These are phyloP conservation scores for Aspergillus costaricaensis DNA, from an alignment of 2,329 filamentous ascomycete genomes.

Conservation along the genomic window DNA sequence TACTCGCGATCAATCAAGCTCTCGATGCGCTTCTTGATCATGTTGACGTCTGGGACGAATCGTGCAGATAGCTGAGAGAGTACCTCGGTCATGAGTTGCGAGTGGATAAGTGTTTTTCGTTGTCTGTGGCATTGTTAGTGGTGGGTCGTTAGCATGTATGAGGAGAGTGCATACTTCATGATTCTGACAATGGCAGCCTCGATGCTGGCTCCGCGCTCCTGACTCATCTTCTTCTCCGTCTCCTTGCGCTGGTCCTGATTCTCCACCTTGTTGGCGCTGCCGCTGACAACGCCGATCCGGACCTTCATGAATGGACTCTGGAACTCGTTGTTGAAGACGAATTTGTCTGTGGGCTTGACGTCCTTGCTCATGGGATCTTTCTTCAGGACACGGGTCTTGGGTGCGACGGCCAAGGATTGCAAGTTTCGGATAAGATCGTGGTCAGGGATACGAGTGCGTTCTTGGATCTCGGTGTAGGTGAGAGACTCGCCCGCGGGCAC, in stretches of 20 bases:
- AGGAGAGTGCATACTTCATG: conserved; percentile 35
- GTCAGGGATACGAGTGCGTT: conserved; percentile 73
- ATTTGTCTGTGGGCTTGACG: conserved; percentile 73
- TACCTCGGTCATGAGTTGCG: conserved; percentile 54
- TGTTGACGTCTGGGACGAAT: conserved; percentile 54
- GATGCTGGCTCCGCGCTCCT: conserved; percentile 52
- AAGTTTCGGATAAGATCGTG: conserved; percentile 75
- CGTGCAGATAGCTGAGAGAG: conserved; percentile 50
- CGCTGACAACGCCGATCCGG: conserved; percentile 80
- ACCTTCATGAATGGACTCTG: conserved; percentile 81
- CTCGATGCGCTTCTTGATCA: conserved; percentile 57
- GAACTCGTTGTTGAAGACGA: conserved; percentile 81
- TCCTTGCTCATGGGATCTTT: conserved; percentile 81
- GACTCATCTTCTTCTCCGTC: conserved; percentile 53
- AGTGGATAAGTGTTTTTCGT: conserved; percentile 51
- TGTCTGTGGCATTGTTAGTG: conserved; percentile 36
- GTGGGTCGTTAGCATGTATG: too few species aligned
- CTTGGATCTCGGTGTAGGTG: conserved; percentile 77
- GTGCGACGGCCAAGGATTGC: conserved; percentile 77
- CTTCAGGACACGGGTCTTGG: conserved; percentile 76
- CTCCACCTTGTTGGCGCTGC: conserved; percentile 80
- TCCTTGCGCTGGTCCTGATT: conserved; percentile 61
- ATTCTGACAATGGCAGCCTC: conserved; percentile 56
- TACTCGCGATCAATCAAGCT: conserved; percentile 57
- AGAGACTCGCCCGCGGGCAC: conserved; percentile 55